Conservation (phyloP, 805 yeast species). For the Wickerhamomyces bovis region DNA sequence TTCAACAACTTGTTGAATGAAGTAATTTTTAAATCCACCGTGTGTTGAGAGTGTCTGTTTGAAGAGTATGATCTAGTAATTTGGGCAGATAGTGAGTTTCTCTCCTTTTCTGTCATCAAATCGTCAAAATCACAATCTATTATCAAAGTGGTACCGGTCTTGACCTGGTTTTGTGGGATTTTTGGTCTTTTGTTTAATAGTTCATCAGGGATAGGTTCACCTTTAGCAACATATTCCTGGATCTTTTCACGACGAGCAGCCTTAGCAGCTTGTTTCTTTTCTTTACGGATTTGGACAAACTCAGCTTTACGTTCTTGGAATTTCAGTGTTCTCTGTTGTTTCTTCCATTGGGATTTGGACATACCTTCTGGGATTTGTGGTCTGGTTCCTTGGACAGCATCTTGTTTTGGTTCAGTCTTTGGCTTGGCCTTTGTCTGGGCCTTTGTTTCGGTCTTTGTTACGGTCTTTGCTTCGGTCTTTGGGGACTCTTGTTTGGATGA, state of each 20-base stretch:
- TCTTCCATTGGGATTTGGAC: slow-evolving; percentile 83
- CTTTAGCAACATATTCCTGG: slow-evolving; percentile 29
- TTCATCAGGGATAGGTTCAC: slow-evolving; percentile 35
- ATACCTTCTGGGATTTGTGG: slow-evolving; percentile 70
- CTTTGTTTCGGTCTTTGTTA: neutral
- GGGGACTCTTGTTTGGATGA: neutral
- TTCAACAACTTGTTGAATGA: slow-evolving; percentile 62
- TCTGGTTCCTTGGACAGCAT: slow-evolving; percentile 7
- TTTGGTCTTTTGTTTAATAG: slow-evolving; percentile 31
- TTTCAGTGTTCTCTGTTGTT: slow-evolving; percentile 47
- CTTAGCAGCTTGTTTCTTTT: slow-evolving; percentile 44
- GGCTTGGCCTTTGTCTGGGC: neutral
- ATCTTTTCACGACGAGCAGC: slow-evolving; percentile 34
- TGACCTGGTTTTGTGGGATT: slow-evolving; percentile 36
- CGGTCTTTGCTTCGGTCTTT: neutral
- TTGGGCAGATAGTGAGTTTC: slow-evolving; percentile 69
- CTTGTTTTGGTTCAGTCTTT: slow-evolving; percentile 1
- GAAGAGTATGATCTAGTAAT: slow-evolving; percentile 78
- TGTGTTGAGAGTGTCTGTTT: slow-evolving; percentile 54
- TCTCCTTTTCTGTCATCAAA: slow-evolving; percentile 71
- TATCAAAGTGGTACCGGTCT: slow-evolving; percentile 49
- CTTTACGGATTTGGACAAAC: slow-evolving; percentile 45
- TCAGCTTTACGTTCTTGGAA: slow-evolving; percentile 65
- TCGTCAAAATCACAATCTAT: slow-evolving; percentile 91
- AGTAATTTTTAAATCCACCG: slow-evolving; percentile 53